A percentile compares a stretch with the other conserved stretches of the same genome.
Evolutionary conservation across 1,139 yeast species (phyloP).

Genomic region (Debaryomycetaceae sp.): DNA sequence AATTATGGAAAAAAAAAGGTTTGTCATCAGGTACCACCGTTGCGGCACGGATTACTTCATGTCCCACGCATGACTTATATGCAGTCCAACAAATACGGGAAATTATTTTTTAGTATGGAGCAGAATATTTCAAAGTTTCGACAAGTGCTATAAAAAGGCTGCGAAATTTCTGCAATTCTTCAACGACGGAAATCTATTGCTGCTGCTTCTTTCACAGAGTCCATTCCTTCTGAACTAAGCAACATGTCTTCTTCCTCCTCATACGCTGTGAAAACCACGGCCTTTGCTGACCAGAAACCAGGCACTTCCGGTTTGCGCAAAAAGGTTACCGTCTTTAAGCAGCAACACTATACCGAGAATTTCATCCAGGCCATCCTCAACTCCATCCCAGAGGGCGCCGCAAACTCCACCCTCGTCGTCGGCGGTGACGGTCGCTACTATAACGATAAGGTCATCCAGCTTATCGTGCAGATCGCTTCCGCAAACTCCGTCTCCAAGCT

Average conservation of each 20-base stretch:
- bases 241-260: background rate
- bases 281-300: slow-evolving; percentile 88
- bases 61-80: too few species aligned
- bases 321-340: slow-evolving; percentile 77
- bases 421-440: slow-evolving; percentile 98
- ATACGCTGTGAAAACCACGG: slow-evolving; percentile 41
- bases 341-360: slow-evolving; percentile 80
- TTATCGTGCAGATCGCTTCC: slow-evolving; percentile 74
- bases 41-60: too few species aligned
- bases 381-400: slow-evolving; percentile 83
- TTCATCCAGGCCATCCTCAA: slow-evolving; percentile 79
- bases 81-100: too few species aligned
- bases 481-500: slow-evolving; percentile 85
- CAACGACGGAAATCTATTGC: too few species aligned
- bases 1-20: too few species aligned
- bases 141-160: background rate
- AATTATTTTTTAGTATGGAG: too few species aligned
- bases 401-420: slow-evolving; percentile 68
- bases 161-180: too few species aligned
- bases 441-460: slow-evolving; percentile 70
- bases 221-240: too few species aligned
- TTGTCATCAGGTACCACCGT: too few species aligned
- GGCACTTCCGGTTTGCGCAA: slow-evolving; percentile 96
- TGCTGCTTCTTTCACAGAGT: too few species aligned
- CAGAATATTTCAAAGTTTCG: too few species aligned